A percentile compares a stretch with the other conserved stretches of the same genome.
These are phyloP conservation scores for Backusella sp. DNA, from an alignment of 192 early-diverging fungal species.

Conservation along the genomic window DNA sequence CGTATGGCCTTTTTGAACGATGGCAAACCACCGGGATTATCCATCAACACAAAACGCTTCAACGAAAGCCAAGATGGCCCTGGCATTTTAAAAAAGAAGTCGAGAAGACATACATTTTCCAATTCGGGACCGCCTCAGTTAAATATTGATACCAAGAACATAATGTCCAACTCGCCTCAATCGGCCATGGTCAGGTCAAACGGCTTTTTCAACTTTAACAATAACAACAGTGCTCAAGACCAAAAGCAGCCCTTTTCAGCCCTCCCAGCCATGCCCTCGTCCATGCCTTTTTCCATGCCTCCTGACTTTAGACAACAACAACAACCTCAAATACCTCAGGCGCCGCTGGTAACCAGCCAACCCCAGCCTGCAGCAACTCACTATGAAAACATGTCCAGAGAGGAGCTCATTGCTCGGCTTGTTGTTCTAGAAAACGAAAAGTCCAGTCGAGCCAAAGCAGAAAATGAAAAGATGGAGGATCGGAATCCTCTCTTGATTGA, in stretches of 20 bases:
- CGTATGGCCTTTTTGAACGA: slow-evolving; percentile 3
- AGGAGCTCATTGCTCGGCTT: slow-evolving; percentile 29
- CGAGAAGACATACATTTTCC: slow-evolving; percentile 26
- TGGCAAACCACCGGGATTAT: not conserved
- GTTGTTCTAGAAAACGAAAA: slow-evolving; percentile 28
- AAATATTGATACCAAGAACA: slow-evolving; percentile 11
- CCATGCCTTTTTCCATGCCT: not conserved
- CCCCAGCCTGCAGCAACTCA: not conserved
- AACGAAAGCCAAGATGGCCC: not conserved
- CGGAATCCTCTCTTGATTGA: not conserved
- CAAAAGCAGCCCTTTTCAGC: not conserved
- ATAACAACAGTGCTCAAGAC: not conserved
- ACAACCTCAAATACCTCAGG: slow-evolving; percentile 3
- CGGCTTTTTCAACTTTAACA: not conserved
- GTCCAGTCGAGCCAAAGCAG: not conserved
- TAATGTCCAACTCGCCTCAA: not conserved
- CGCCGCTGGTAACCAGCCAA: not conserved
- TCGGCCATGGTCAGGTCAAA: not conserved
- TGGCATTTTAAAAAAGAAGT: slow-evolving; percentile 6
- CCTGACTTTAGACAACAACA: slow-evolving; percentile 3
- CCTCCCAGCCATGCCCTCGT: not conserved
- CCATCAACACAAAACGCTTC: not conserved
- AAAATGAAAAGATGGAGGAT: not conserved
- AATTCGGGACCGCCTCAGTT: slow-evolving; percentile 9
- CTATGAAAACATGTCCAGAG: slow-evolving; percentile 27